Evolutionary conservation across 331 rosid genomes (phyloP).

Genomic region (Malus hybrid): DNA sequence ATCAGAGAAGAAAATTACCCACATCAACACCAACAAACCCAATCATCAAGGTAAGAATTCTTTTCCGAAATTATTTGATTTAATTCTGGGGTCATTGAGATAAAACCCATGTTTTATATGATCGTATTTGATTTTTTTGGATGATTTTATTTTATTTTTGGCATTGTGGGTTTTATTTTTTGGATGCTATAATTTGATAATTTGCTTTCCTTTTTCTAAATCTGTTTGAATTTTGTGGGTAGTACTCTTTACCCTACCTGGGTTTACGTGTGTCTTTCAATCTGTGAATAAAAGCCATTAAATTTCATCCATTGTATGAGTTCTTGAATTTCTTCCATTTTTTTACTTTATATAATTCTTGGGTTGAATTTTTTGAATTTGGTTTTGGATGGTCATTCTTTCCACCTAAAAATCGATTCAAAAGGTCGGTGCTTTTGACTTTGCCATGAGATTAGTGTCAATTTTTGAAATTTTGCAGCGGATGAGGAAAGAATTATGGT

Average conservation of each 20-base stretch:
- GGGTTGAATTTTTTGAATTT: not conserved
- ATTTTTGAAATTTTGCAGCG: not conserved
- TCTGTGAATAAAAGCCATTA: not conserved
- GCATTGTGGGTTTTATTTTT: conserved; percentile 7
- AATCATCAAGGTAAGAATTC: conserved; percentile 16
- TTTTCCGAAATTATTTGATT: not conserved
- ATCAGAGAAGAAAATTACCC: conserved; percentile 11
- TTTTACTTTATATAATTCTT: not conserved
- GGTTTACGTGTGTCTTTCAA: not conserved
- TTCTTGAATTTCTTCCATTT: not conserved
- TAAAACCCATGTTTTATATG: not conserved
- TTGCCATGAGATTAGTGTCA: not conserved
- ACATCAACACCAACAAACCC: conserved; percentile 11
- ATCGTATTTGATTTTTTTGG: not conserved
- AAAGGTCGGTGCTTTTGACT: not conserved
- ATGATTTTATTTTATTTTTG: not conserved
- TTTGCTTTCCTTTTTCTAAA: not conserved
- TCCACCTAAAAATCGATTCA: not conserved
- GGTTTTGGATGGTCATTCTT: not conserved
- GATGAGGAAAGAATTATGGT: not conserved
- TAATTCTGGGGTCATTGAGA: conserved; percentile 1
- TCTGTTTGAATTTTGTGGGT: conserved; percentile 3
- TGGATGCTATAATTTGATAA: not conserved
- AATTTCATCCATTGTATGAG: not conserved
- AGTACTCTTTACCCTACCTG: not conserved